Evolutionary conservation across 768 basidiomycete species (phyloP).

Genomic region (Amanita subjunquillea): DNA sequence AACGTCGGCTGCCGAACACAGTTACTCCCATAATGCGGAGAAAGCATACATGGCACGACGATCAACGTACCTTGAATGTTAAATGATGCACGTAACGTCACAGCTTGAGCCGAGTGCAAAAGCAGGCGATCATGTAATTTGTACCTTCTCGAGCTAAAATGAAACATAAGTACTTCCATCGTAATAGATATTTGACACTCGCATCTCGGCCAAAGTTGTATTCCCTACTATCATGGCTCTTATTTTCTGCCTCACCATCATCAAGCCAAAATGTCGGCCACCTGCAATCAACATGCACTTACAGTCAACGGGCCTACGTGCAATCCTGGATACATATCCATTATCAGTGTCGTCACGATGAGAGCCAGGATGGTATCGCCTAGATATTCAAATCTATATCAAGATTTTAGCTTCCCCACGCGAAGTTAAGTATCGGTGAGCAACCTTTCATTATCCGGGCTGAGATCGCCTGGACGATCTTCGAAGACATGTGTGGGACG

Average conservation of each 20-base stretch:
- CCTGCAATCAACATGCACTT: conserved; percentile 14
- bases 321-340: conserved; percentile 54
- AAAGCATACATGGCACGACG: conserved; percentile 7
- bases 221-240: conserved; percentile 69
- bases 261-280: neutral
- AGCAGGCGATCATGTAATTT: conserved; percentile 49
- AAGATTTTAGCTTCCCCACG: neutral
- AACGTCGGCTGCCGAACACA: conserved; percentile 46
- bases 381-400: conserved; percentile 57
- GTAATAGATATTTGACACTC: conserved; percentile 8
- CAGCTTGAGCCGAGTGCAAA: conserved; percentile 63
- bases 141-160: conserved; percentile 50
- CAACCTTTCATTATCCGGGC: conserved; percentile 78
- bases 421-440: neutral
- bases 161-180: neutral
- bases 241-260: conserved; percentile 49
- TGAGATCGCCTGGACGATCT: conserved; percentile 58
- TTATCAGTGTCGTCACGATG: conserved; percentile 53
- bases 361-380: conserved; percentile 68
- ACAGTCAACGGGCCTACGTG: conserved; percentile 76
- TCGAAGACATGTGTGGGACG: conserved; percentile 71
- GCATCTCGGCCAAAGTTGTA: conserved; percentile 63
- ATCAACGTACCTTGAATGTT: conserved; percentile 56
- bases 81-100: conserved; percentile 56
- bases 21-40: conserved; percentile 1